Evolutionary conservation across 164 flowering plant species (phyloP), one percentile per base, ranked within the genome.

Genomic region (Akebia trifoliata): DNA sequence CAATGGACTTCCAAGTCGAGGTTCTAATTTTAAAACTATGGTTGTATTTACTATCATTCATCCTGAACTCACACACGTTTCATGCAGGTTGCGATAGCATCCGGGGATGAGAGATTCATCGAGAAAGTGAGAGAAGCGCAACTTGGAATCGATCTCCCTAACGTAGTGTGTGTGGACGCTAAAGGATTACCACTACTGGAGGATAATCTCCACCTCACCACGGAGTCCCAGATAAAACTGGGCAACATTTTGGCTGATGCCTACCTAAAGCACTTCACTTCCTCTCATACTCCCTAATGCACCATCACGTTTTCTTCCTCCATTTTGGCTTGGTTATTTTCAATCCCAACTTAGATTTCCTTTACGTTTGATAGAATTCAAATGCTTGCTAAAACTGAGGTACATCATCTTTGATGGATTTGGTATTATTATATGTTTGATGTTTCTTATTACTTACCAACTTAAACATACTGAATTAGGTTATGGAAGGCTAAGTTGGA

Each of bases 101-200:
- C 98, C 1, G 98, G 96, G 3, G 81, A 74, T 14, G 66, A 17
- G 6, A 68, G 32, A 42, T 73, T 68, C 59, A 36, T 77, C 17
- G 96, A 85, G 56, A 75, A 54, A 43, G 80, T 92, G 4, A 81
- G 98, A 57, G 86, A 78, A 56, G 83, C 83, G 6, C 97, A 90
- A 50, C n/a, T 65, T 61, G 64, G 73, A 1, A 80, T 90, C 0
- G 42, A 76, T 2, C 44, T 83, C 0, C 74, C 69, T 2, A 83
- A 86, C 62, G 83, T 85, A 2, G 72, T 72, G 2, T 80, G 82
- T 24, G 89, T 89, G 24, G 96, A 89, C 57, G 90, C 93, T 0
- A 77, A 74, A 68, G 91, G 93, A 8, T 65, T 89, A 81, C 64
- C 48, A 3, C 74, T 89, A 1, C 62, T 73, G 28, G 74, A 65